Percentiles rank a stretch among this genome's conserved stretches.
phyloP scores from a whole-genome alignment of 2,329 filamentous ascomycete species.

The Sporothrix phasma region DNA sequence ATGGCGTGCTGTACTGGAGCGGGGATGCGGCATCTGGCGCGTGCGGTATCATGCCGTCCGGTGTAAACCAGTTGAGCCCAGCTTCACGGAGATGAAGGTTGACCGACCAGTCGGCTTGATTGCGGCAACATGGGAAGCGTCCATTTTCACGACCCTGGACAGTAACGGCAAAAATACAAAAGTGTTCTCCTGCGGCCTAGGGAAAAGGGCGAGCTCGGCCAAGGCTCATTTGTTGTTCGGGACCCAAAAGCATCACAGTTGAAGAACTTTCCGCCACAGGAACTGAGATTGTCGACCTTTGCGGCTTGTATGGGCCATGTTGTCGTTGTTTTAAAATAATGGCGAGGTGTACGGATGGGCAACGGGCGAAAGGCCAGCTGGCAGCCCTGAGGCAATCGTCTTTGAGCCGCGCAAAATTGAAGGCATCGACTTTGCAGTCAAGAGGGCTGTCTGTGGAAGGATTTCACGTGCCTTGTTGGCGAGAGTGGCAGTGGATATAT shows the following conservation, averaged over 20 bases:
- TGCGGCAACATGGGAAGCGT: constrained; percentile 72
- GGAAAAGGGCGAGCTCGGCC: constrained; percentile 64
- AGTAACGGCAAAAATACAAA: constrained; percentile 32
- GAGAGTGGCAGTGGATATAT: constrained; percentile 47
- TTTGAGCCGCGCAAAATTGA: constrained; percentile 53
- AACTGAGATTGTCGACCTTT: constrained; percentile 51
- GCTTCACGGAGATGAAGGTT: constrained; percentile 28
- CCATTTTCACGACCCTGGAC: constrained; percentile 48
- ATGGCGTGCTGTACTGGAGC: constrained; percentile 52
- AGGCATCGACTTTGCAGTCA: constrained; percentile 50
- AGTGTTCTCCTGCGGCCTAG: constrained; percentile 56
- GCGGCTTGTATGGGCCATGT: constrained; percentile 70
- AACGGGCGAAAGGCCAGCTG: constrained; percentile 78
- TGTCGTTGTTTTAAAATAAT: constrained; percentile 59
- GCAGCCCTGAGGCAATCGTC: constrained; percentile 43
- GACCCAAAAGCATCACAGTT: constrained; percentile 41
- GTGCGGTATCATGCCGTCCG: constrained; percentile 36
- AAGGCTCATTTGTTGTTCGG: constrained; percentile 43
- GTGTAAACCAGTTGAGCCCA: constrained; percentile 20
- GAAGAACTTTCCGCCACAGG: constrained; percentile 53
- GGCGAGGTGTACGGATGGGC: constrained; percentile 80
- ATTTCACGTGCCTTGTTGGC: constrained; percentile 69
- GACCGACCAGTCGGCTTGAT: constrained; percentile 34
- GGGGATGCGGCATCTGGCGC: constrained; percentile 50
- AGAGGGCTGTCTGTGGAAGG: constrained; percentile 65